Percentiles rank a stretch among this genome's conserved stretches.
Evolutionary conservation across 108 stramenopile species (phyloP).

Genomic region (Seminavis robusta): DNA sequence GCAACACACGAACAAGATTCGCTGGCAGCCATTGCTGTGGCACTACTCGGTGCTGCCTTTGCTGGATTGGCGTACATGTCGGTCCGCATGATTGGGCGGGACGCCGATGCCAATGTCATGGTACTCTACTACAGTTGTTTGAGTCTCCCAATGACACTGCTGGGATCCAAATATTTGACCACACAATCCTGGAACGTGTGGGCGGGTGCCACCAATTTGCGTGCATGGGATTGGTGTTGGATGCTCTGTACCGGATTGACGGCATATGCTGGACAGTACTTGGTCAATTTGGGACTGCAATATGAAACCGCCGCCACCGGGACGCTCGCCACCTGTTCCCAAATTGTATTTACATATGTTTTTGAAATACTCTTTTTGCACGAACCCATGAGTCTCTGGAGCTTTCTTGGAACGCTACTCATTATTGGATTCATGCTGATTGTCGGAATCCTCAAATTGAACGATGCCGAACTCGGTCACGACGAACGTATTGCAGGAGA

Average conservation of each 20-base stretch:
- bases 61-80: conserved; percentile 34
- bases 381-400: conserved; percentile 24
- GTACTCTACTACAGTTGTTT: conserved; percentile 31
- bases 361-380: conserved; percentile 34
- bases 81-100: conserved; percentile 33
- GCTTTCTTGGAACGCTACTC: conserved; percentile 21
- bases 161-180: conserved; percentile 20
- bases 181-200: conserved; percentile 26
- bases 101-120: conserved; percentile 27
- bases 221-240: conserved; percentile 11
- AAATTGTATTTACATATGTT: conserved; percentile 36
- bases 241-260: conserved; percentile 22
- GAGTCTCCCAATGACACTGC: conserved; percentile 22
- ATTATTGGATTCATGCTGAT: conserved; percentile 38
- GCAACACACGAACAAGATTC: conserved; percentile 1
- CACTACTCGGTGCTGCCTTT: conserved; percentile 31
- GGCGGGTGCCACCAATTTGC: too few relatives aligned
- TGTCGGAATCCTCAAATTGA: conserved; percentile 22
- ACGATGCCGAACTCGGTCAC: not conserved
- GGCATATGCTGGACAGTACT: conserved; percentile 36
- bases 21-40: conserved; percentile 1
- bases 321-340: conserved; percentile 31
- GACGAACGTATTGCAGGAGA: not conserved
- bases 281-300: conserved; percentile 33
- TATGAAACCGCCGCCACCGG: conserved; percentile 31